These are phyloP conservation scores for Poronia punctata DNA, from an alignment of 495 filamentous ascomycete species.

Conservation along the genomic window DNA sequence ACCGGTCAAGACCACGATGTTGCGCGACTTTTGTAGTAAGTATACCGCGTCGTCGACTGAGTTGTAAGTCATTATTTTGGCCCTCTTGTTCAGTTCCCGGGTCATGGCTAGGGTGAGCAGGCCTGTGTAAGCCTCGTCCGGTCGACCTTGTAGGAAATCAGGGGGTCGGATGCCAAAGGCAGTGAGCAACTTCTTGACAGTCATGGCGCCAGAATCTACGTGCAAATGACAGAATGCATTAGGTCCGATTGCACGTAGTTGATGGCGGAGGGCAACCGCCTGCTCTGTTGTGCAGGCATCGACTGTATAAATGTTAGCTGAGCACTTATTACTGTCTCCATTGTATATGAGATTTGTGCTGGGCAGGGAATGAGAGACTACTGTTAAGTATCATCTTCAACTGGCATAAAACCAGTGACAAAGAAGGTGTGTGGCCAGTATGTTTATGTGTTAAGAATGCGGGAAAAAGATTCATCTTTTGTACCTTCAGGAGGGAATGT, in stretches of 20 bases:
- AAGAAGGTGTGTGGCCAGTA: conserved; percentile 11
- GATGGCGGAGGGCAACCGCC: conserved; percentile 57
- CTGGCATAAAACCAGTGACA: conserved; percentile 14
- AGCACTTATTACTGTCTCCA: no score
- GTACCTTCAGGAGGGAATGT: conserved; percentile 52
- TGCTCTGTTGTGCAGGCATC: conserved; percentile 71
- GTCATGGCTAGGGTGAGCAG: conserved; percentile 70
- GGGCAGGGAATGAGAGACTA: neutral
- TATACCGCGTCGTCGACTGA: conserved; percentile 79
- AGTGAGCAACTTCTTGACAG: conserved; percentile 77
- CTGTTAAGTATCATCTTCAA: neutral
- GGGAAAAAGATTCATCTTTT: conserved; percentile 20
- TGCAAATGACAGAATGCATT: conserved; percentile 68
- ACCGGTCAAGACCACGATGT: conserved; percentile 90
- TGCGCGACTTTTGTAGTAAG: conserved; percentile 64
- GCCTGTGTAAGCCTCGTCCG: conserved; percentile 66
- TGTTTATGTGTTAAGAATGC: no score
- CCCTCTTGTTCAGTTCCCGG: conserved; percentile 75
- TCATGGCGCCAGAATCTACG: conserved; percentile 58
- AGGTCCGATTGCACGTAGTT: conserved; percentile 67
- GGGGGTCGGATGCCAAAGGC: conserved; percentile 85
- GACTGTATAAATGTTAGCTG: conserved; percentile 29
- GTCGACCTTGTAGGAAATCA: conserved; percentile 63
- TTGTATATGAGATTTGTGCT: no score
- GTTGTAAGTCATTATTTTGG: conserved; percentile 76